Evolutionary conservation across 768 basidiomycete species (phyloP).

Genomic region (Boletus coccyginus): DNA sequence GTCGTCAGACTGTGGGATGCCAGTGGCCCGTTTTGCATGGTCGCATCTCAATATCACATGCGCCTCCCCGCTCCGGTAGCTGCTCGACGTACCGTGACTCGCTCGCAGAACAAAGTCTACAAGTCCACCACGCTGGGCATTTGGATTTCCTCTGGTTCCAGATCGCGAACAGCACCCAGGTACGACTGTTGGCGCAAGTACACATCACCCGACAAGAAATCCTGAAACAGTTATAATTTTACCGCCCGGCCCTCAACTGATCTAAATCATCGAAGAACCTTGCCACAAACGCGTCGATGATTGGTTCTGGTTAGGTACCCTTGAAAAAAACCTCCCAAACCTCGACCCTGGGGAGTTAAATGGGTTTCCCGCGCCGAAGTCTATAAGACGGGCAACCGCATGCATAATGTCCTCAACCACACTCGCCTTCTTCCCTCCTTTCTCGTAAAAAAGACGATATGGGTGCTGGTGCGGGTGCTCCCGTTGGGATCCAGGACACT

Average conservation of each 20-base stretch:
- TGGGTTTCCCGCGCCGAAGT: slow-evolving; percentile 5
- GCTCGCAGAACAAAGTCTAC: not conserved
- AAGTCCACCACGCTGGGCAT: not conserved
- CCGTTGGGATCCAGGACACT: slow-evolving; percentile 22
- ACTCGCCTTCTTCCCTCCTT: slow-evolving; percentile 5
- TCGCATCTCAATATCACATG: too few relatives aligned
- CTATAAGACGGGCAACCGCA: slow-evolving; percentile 7
- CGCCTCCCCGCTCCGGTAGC: not conserved
- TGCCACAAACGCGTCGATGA: not conserved
- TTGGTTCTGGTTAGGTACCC: slow-evolving; percentile 16
- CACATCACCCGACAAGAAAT: too few relatives aligned
- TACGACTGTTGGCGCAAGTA: too few relatives aligned
- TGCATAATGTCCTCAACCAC: slow-evolving; percentile 17
- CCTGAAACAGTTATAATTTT: too few relatives aligned
- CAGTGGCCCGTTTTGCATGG: not conserved
- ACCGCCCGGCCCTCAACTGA: not conserved
- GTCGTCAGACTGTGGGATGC: not conserved
- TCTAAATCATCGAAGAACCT: not conserved
- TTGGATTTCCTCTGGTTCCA: not conserved
- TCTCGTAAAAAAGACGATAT: slow-evolving; percentile 32
- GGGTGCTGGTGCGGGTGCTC: slow-evolving; percentile 50
- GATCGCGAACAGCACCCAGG: too few relatives aligned
- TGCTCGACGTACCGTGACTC: not conserved
- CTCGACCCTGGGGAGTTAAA: not conserved
- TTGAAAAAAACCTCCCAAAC: slow-evolving; percentile 18